Percentiles rank a stretch among this genome's conserved stretches.
Evolutionary conservation across 345 rosid genomes (phyloP).

Genomic region (Citrus sp.): DNA sequence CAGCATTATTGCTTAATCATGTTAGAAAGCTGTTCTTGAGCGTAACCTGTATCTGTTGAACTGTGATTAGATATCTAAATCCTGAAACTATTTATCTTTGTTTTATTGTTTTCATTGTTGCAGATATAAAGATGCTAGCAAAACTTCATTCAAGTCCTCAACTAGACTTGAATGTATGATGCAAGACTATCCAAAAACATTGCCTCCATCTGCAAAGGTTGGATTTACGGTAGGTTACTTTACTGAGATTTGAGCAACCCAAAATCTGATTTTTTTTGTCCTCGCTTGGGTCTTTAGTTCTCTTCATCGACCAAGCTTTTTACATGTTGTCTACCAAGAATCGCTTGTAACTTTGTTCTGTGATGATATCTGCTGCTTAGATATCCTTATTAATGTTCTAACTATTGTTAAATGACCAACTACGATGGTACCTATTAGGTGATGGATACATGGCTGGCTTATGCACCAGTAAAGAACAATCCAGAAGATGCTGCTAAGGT

Average conservation of each 20-base stretch:
- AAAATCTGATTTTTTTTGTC: constrained; percentile 1
- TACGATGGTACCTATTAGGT: constrained; percentile 37
- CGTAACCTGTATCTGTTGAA: not conserved
- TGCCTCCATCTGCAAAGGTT: constrained; percentile 80
- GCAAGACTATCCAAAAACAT: constrained; percentile 97
- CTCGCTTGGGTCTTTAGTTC: not conserved
- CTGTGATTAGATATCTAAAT: not conserved
- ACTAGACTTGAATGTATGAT: constrained; percentile 97
- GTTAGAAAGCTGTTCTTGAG: not conserved
- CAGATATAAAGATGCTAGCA: constrained; percentile 92
- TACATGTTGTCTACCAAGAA: not conserved
- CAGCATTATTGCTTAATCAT: not conserved
- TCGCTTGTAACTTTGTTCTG: not conserved
- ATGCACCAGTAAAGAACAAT: constrained; percentile 92
- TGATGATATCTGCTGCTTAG: not conserved
- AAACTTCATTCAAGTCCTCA: constrained; percentile 84
- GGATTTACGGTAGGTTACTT: constrained; percentile 76
- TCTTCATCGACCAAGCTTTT: not conserved
- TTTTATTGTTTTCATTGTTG: constrained; percentile 14
- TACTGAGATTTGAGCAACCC: not conserved
- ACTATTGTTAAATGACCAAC: constrained; percentile 1
- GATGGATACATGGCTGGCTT: constrained; percentile 85
- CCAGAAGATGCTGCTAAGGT: constrained; percentile 98
- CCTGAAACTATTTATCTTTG: not conserved
- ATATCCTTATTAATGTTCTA: not conserved